Base-by-base conservation (phyloP, 225 moss, liverwort and hornwort species). In the Straminergon stramineum region DNA sequence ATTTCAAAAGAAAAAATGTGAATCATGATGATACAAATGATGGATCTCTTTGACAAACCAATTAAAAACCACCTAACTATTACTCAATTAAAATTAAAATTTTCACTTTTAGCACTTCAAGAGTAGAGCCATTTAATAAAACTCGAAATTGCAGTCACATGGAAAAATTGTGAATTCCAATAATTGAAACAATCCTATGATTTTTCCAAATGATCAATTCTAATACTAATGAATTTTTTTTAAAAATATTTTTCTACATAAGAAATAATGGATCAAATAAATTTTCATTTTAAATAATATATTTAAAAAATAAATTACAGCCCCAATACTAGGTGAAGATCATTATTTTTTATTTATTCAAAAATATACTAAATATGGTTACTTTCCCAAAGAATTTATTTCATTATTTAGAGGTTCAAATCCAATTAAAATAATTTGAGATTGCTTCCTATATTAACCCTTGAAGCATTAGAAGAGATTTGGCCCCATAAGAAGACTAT, bases 241-340 rank as follows among this genome's bases (percentile, higher is more conserved):
- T n/a, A n/a, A n/a, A n/a, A 51, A 32, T 11, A 7, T 5, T 20
- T 75, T 48, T 12, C 5, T 32, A 32, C 4, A 32, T 32, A 20
- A 32, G 1, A 32, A 32, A 48, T 17, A 19, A 45, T 9, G 6
- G 0, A 52, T 75, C 2, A 20, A 75, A 32, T 32, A 0, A 4
- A 31, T 6, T 12, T 51, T 12, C 1, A 12, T 19, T 31, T 31
- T 19, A 15, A 16, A 20, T 14, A 2, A 0, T 2, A 30, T 2
- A 76, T 34, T 13, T 34, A 21, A 1, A 34, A 76, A 75, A 76
- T 34, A 13, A 53, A 53, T 8, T 8, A 2, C 5, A 34, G 16
- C 1, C 6, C 10, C 56, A 56, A n/a, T 37, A 17, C 30, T 48
- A n/a, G 16, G 0, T 6, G 6, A 26, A 24, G 26, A 16, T 37